Percentiles rank a stretch among this genome's conserved stretches.
These are phyloP conservation scores for Cladosporium sp. DNA, from an alignment of 2,329 filamentous ascomycete species.

Conservation along the genomic window DNA sequence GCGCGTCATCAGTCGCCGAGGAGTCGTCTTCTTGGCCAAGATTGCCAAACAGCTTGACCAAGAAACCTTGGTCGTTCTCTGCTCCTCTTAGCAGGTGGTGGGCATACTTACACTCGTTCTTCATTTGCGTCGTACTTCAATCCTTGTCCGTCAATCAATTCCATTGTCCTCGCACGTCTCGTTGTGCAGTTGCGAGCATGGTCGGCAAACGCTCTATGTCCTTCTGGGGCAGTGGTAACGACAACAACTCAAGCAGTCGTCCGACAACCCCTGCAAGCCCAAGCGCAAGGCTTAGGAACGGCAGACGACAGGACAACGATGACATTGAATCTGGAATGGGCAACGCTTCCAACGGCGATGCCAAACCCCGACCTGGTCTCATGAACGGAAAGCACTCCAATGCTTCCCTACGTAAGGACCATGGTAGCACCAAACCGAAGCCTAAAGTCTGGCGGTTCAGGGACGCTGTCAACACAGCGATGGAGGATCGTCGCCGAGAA, in stretches of 20 bases:
- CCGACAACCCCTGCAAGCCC: conserved; percentile 6
- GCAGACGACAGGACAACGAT: neutral
- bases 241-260: neutral
- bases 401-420: neutral
- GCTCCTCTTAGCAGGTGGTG: neutral
- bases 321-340: conserved; percentile 14
- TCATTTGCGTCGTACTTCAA: neutral
- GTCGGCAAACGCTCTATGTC: conserved; percentile 33
- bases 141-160: neutral
- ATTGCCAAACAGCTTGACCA: conserved; percentile 5
- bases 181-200: conserved; percentile 22
- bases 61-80: conserved; percentile 11
- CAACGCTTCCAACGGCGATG: conserved; percentile 12
- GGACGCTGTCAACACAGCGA: conserved; percentile 49
- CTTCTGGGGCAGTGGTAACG: conserved; percentile 15
- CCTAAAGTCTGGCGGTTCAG: conserved; percentile 45
- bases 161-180: too few relatives aligned
- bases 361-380: conserved; percentile 9
- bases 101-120: neutral
- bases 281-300: neutral
- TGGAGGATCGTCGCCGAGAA: conserved; percentile 47
- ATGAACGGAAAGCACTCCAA: conserved; percentile 11
- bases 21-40: neutral
- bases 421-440: conserved; percentile 23
- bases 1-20: conserved; percentile 13